Base-by-base conservation (phyloP, 495 filamentous ascomycete species). In the Penicillium cinerascens region DNA sequence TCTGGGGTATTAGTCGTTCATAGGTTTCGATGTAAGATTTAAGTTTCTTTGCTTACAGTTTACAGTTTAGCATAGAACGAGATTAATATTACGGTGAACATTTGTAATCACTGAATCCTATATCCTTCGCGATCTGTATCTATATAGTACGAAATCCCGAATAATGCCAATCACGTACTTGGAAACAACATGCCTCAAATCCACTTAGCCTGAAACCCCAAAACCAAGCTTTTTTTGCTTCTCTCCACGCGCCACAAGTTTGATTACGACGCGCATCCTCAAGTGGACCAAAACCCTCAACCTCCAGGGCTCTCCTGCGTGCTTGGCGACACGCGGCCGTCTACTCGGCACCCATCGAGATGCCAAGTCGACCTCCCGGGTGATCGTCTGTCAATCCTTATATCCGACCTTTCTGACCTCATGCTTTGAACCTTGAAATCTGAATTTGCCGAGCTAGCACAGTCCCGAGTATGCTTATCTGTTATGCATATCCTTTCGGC, bases 121-220 rank as follows among this genome's bases (percentile, higher is more conserved):
- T n/a, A n/a, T n/a, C n/a, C n/a, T n/a, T n/a, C n/a, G n/a, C n/a
- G n/a, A n/a, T n/a, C n/a, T n/a, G n/a, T n/a, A n/a, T n/a, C n/a
- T n/a, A n/a, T 18, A 9, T 49, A 23, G 6, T 33, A 13, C n/a
- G 16, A 9, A 13, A 41, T 46, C 39, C 43, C 56, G 20, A 51
- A 51, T 35, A 50, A 55, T 59, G 56, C 5, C 13, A 33, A 27
- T 55, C 51, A 55, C 47, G 42, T 59, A 51, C 47, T 35, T 17
- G 8, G 20, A 16, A 36, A 25, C 16, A 33, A 33, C 6, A 33
- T 20, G 11, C 17, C 38, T 16, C 44, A 47, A 42, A 35, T 16
- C 13, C 7, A 15, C 41, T 15, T 7, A 8, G 5, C 15, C 7
- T 29, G 26, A n/a, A 48, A 38, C 6, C 21, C 26, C 13, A 37